Conservation (phyloP, 768 basidiomycete genomes). For the Suillus americanus region DNA sequence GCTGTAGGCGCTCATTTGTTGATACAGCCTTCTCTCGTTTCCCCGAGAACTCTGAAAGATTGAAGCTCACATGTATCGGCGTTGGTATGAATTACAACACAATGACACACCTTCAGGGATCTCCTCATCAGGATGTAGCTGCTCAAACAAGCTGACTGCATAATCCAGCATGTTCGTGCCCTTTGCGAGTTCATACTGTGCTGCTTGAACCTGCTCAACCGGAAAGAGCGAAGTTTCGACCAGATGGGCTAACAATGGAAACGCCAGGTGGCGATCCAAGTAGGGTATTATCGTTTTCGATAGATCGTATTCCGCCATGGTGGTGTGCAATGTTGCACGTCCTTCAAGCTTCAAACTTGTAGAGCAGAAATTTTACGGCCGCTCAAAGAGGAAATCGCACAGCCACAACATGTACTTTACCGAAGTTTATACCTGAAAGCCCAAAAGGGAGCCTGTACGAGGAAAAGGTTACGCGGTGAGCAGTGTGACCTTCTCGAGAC, state of each 20-base stretch:
- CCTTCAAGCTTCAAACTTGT: neutral
- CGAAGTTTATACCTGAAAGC: too few species aligned
- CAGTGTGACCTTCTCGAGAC: too few species aligned
- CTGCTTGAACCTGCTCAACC: conserved; percentile 74
- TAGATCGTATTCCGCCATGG: conserved; percentile 89
- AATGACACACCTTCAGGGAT: conserved; percentile 60
- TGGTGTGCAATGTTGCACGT: conserved; percentile 19
- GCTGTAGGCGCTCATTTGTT: conserved; percentile 80
- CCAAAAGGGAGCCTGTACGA: too few species aligned
- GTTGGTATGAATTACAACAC: neutral
- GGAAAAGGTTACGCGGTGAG: too few species aligned
- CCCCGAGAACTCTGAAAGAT: conserved; percentile 69
- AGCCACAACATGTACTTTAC: conserved; percentile 19
- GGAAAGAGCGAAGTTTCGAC: conserved; percentile 74
- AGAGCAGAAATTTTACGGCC: conserved; percentile 15
- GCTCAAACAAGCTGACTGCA: conserved; percentile 74
- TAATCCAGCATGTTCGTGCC: conserved; percentile 99
- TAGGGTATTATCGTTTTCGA: conserved; percentile 88
- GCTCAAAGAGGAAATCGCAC: conserved; percentile 16
- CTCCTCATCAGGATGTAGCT: conserved; percentile 71
- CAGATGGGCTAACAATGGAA: conserved; percentile 90
- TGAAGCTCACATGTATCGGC: neutral
- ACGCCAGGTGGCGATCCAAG: conserved; percentile 92
- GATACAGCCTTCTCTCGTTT: conserved; percentile 82
- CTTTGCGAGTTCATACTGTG: conserved; percentile 97